Conservation (phyloP, 177 flowering plant genomes). For the Tripterygium wilfordii region DNA sequence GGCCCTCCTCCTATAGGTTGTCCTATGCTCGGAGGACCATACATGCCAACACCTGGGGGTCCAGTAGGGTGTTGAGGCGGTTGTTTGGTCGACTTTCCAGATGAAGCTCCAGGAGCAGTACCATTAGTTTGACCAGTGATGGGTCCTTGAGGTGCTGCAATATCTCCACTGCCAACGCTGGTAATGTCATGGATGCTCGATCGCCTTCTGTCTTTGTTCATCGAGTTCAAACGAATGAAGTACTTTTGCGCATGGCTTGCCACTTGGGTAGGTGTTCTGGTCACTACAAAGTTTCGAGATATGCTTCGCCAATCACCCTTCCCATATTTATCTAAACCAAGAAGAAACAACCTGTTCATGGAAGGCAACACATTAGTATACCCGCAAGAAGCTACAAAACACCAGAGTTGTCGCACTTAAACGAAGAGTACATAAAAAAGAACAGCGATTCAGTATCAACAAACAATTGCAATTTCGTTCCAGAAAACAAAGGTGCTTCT, state of each 20-base stretch:
- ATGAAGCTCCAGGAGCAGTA: too few species aligned
- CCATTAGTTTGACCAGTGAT: constrained; percentile 69
- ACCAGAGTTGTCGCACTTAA: too few species aligned
- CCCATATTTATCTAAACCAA: constrained; percentile 85
- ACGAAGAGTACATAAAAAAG: too few species aligned
- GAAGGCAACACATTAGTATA: neutral
- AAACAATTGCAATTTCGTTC: too few species aligned
- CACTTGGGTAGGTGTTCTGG: constrained; percentile 90
- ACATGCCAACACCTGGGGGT: constrained; percentile 43
- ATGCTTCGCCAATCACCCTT: constrained; percentile 97
- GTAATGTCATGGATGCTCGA: constrained; percentile 94
- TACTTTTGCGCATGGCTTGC: constrained; percentile 95
- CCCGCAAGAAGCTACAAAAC: neutral
- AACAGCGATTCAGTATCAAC: too few species aligned
- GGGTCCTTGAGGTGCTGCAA: constrained; percentile 58
- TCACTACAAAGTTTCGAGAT: constrained; percentile 80
- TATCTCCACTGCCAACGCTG: constrained; percentile 54
- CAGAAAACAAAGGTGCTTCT: too few species aligned
- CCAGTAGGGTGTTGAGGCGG: constrained; percentile 31
- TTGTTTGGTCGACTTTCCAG: too few species aligned
- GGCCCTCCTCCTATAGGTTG: constrained; percentile 87
- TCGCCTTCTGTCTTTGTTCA: constrained; percentile 85
- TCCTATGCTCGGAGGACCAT: constrained; percentile 66
- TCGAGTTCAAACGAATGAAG: constrained; percentile 84
- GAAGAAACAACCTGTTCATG: constrained; percentile 67